Base-by-base conservation (phyloP, 495 filamentous ascomycete genomes). In the Astrothelium macrocarpum region DNA sequence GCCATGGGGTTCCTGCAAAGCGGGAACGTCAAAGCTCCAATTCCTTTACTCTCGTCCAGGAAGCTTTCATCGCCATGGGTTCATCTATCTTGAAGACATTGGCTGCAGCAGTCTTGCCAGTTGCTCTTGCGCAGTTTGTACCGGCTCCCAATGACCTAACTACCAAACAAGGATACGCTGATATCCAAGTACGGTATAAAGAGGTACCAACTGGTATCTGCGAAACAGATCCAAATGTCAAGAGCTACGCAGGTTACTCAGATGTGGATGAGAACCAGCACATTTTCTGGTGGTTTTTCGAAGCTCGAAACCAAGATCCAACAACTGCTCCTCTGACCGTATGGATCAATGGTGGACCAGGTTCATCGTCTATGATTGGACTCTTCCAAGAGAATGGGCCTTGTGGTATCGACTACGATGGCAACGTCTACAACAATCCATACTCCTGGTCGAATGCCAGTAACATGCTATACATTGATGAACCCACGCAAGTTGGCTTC, bases 191-290 rank as follows among this genome's bases (percentile, higher is more conserved):
- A 11, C 79, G 85, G 12, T 87, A 85, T 71, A 87, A 86, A 67
- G 71, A 85, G 66, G 84, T 85, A 4, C 81, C 82, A 1, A 72
- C 79, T 9, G 85, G 85, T 14, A 83, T 87, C 56, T 89, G 86
- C 65, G 86, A 89, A 73, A 78, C 81, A 1, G 80, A 85, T 62
- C 84, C 85, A 1, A 74, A 78, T 49, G 84, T 88, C 16, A 86
- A 86, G 71, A 84, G 80, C 62, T 88, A 83, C 71, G 81, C 81
- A 25, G 86, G 86, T 2, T 89, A 87, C 65, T 81, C 84, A 12
- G 86, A 88, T 72, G 79, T 88, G 26, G 76, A 66, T 1, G 81
- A 82, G 59, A 70, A 84, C 68, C 71, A 86, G 68, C 84, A 88
- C 67, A 83, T 85, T 49, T 87, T 87, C 75, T 88, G 69, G 70